These are phyloP conservation scores for Trichomonascaceae sp. DNA, from an alignment of 1,139 yeast genomes.

Conservation along the genomic window DNA sequence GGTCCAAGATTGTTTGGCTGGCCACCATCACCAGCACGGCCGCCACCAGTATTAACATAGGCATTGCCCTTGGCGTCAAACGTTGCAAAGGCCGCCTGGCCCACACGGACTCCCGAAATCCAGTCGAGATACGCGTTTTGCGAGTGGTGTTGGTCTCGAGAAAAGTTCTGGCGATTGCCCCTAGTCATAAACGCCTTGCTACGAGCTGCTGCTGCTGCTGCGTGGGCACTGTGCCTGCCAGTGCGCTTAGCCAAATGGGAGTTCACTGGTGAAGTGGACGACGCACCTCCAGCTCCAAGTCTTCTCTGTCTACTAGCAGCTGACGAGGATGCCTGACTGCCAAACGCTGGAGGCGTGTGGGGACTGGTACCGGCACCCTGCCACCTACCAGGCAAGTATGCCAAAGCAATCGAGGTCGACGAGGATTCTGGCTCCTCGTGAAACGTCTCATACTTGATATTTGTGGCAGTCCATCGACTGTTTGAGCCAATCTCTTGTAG, in stretches of 20 bases:
- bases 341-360: too few relatives aligned
- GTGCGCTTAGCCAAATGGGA: neutral
- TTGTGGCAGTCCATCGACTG: conserved; percentile 27
- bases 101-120: conserved; percentile 86
- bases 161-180: conserved; percentile 1
- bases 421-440: conserved; percentile 33
- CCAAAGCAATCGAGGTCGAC: neutral
- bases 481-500: conserved; percentile 42
- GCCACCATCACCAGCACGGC: conserved; percentile 12
- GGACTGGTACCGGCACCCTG: neutral
- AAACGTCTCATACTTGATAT: conserved; percentile 37
- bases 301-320: neutral
- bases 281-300: too few relatives aligned
- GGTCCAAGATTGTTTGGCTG: conserved; percentile 36
- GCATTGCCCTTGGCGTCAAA: conserved; percentile 9
- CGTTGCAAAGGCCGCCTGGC: conserved; percentile 34
- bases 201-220: neutral
- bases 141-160: conserved; percentile 4
- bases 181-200: conserved; percentile 4
- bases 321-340: neutral
- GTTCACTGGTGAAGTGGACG: neutral
- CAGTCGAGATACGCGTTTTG: conserved; percentile 65
- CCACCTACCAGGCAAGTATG: neutral
- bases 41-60: conserved; percentile 7
- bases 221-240: neutral